Conservation (phyloP, 208 protist genomes). For the Dictyostelium gargantuum region DNA sequence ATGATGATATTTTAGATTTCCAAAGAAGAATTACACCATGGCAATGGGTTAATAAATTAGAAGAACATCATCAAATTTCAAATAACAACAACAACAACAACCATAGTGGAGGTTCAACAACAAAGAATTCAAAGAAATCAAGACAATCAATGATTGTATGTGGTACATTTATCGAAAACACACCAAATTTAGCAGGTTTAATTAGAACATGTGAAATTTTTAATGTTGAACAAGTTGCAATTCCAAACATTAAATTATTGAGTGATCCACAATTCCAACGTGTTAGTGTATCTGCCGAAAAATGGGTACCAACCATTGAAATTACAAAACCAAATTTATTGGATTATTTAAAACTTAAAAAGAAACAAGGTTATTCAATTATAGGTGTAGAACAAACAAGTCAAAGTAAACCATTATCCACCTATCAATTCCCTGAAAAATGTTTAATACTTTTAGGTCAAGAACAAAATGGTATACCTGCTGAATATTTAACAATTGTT, state of each 20-base stretch:
- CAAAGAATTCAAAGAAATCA: not conserved
- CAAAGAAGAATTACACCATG: conserved; percentile 67
- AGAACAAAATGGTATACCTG: conserved; percentile 75
- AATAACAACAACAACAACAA: not conserved
- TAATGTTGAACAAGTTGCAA: conserved; percentile 36
- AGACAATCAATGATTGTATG: conserved; percentile 78
- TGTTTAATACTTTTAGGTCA: conserved; percentile 80
- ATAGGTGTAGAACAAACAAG: conserved; percentile 85
- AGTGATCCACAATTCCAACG: conserved; percentile 73
- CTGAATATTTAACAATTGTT: conserved; percentile 76
- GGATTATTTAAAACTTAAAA: conserved; percentile 66
- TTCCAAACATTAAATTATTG: conserved; percentile 60
- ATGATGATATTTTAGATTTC: conserved; percentile 22
- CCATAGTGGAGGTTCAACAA: not conserved
- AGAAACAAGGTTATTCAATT: conserved; percentile 81
- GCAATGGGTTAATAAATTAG: conserved; percentile 27
- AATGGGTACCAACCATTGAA: conserved; percentile 79
- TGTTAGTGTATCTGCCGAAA: conserved; percentile 79
- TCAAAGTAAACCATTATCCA: conserved; percentile 70
- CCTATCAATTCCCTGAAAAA: conserved; percentile 79
- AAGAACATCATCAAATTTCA: not conserved
- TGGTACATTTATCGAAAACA: conserved; percentile 79
- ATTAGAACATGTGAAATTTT: conserved; percentile 84
- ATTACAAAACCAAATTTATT: conserved; percentile 19
- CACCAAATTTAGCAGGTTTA: conserved; percentile 84